Evolutionary conservation across 345 rosid species (phyloP), one percentile per base, ranked within the genome.

Genomic region (Euphorbia pulcherrima): DNA sequence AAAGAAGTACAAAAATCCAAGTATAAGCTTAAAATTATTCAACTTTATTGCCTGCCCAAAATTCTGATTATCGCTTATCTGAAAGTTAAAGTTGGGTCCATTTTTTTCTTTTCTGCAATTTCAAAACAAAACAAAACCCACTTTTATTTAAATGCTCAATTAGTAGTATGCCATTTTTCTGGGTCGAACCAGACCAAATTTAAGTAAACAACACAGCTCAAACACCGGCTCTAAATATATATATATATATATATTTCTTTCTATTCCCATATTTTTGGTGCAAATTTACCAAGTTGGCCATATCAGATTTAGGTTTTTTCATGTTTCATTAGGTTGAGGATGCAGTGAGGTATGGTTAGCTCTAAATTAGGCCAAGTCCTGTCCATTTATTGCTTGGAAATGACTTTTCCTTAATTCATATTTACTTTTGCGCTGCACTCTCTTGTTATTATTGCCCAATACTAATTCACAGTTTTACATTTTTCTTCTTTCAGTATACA

Each of bases 51-150:
- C 68, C 75, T 64, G 69, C 65, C 24, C 33, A 35, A 24, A 13
- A 64, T 16, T 55, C 74, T 48, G 51, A 52, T 52, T 23, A 35
- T 17, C 59, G 1, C 26, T 33, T 26, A 12, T 28, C 16, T 33
- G 26, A 40, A 17, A 40, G 55, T 29, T 28, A 23, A 28, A 63
- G 61, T 53, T 51, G 65, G 61, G 52, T 69, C 52, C 51, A 11
- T 4, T 8, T 33, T 26, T 55, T 14, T 51, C 27, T 10, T 5
- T 6, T 41, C 24, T 40, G 60, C 61, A 41, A 52, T 35, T 39
- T 48, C 47, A 29, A 67, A 60, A 73, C 76, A 73, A 67, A 73
- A 73, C 76, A 73, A 67, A 73, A 73, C 54, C 63, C 61, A 33
- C 60, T 65, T 37, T 67, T 40, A 14, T 57, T 53, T 23, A 8